Evolutionary conservation across 192 early-diverging fungal species (phyloP), one percentile per base, ranked within the genome.

Genomic region (Spizellomyces sp.): DNA sequence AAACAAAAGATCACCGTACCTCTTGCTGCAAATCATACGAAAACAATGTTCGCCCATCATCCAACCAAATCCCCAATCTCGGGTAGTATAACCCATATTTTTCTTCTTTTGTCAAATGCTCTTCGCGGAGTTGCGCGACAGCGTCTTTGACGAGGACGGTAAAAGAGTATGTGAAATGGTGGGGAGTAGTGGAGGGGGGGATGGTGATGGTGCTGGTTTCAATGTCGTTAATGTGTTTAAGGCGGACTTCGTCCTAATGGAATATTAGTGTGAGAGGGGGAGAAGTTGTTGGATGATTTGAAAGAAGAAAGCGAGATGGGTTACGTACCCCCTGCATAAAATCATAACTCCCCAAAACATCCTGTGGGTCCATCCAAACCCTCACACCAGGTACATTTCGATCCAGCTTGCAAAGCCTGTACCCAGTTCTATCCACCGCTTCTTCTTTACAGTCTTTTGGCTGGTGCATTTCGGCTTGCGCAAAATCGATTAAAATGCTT

Each of bases 41-140:
- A 22, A 75, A 66, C 19, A 79, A 15, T 45, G 67, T 71, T 43
- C 61, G 45, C 27, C 44, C 44, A 9, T 69, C 68, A 22, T 79
- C 77, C 15, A 79, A 50, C 77, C 77, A 79, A 12, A 71, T 64
- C 22, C 73, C 77, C 19, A 70, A 54, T 9, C 73, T 48, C 8
- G 77, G 73, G 64, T 69, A 71, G 59, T 79, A 79, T 22, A 79
- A 45, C 4, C 74, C 74, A 57, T 45, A 64, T 42, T 45, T 52
- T n/a, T 46, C 70, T n/a, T 69, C 58, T 27, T 63, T 58, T 12
- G 48, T 48, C 41, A 48, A 8, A 66, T 70, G 60, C 42, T 61
- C 62, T 0, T 79, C 65, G 19, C 50, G 14, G 9, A 79, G 22
- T 9, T 42, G 44, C 41, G 55, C 65, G 12, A 75, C 67, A 5